These are phyloP conservation scores for Cystobasidiopsis lactophilus DNA, from an alignment of 768 basidiomycete genomes.

Conservation along the genomic window DNA sequence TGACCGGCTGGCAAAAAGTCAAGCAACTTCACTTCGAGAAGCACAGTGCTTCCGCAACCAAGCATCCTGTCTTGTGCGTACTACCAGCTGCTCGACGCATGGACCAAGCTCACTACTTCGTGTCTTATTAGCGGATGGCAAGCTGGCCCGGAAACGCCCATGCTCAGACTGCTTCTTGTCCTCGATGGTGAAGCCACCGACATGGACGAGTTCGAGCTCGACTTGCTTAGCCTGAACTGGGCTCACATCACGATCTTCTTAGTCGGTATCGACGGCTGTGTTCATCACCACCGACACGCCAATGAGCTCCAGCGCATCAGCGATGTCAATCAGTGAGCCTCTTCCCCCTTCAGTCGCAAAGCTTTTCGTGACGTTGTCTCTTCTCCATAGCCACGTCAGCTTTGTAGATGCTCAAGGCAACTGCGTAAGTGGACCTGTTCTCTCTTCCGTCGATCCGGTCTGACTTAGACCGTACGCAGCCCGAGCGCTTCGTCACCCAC, in stretches of 20 bases:
- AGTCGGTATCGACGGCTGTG: conserved; percentile 15
- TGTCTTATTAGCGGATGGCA: conserved; percentile 13
- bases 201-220: conserved; percentile 17
- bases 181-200: conserved; percentile 18
- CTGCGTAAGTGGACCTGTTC: too few species aligned
- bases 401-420: background rate
- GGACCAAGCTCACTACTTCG: background rate
- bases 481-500: background rate
- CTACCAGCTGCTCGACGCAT: background rate
- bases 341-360: background rate
- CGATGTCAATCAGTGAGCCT: conserved; percentile 14
- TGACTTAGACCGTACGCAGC: too few species aligned
- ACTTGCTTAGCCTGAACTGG: conserved; percentile 12
- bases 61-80: conserved; percentile 11
- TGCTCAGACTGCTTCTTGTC: conserved; percentile 11
- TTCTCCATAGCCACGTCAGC: background rate
- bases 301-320: conserved; percentile 15
- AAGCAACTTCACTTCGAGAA: conserved; percentile 16
- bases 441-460: too few species aligned
- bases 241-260: conserved; percentile 16
- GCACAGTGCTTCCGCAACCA: conserved; percentile 11
- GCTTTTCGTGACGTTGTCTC: background rate
- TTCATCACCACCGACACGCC: conserved; percentile 15
- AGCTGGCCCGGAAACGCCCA: conserved; percentile 14
- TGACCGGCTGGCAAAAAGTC: conserved; percentile 17